These are phyloP conservation scores for Penicillium egyptiacum DNA, from an alignment of 495 filamentous ascomycete genomes.

Conservation along the genomic window DNA sequence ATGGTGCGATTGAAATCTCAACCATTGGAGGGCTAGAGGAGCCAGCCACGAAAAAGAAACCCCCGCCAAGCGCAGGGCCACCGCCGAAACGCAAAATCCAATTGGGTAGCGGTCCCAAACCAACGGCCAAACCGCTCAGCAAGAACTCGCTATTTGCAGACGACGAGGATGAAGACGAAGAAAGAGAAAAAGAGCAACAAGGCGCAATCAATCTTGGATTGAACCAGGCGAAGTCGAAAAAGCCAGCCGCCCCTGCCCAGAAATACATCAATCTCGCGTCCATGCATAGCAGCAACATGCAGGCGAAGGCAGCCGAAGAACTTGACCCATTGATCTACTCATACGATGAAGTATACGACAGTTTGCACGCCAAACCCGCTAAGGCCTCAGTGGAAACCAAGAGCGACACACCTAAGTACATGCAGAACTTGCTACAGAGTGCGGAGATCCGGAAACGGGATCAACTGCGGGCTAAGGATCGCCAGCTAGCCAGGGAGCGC, in stretches of 20 bases:
- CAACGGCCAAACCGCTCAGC: constrained; percentile 35
- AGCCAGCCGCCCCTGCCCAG: constrained; percentile 13
- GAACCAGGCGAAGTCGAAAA: constrained; percentile 24
- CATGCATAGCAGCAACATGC: constrained; percentile 48
- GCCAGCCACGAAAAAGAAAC: constrained; percentile 21
- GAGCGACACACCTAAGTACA: constrained; percentile 68
- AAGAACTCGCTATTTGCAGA: constrained; percentile 47
- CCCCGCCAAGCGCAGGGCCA: constrained; percentile 17
- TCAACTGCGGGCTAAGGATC: constrained; percentile 82
- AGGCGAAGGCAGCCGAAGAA: constrained; percentile 47
- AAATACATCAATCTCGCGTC: constrained; percentile 52
- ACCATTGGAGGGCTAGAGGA: constrained; percentile 44
- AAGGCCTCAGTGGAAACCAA: constrained; percentile 26
- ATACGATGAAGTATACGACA: constrained; percentile 58
- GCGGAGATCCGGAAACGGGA: constrained; percentile 89
- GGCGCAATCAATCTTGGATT: constrained; percentile 19
- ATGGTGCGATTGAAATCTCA: constrained; percentile 36
- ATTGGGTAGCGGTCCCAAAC: constrained; percentile 23
- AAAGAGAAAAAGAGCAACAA: constrained; percentile 24
- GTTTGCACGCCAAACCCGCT: constrained; percentile 43
- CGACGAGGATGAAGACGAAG: constrained; percentile 39
- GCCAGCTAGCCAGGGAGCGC: constrained; percentile 79
- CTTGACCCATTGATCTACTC: constrained; percentile 57
- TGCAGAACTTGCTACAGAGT: constrained; percentile 73
- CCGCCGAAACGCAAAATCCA: constrained; percentile 41